Evolutionary conservation across 495 filamentous ascomycete species (phyloP), one percentile per base, ranked within the genome.

Genomic region (Chaetomium fimeti): DNA sequence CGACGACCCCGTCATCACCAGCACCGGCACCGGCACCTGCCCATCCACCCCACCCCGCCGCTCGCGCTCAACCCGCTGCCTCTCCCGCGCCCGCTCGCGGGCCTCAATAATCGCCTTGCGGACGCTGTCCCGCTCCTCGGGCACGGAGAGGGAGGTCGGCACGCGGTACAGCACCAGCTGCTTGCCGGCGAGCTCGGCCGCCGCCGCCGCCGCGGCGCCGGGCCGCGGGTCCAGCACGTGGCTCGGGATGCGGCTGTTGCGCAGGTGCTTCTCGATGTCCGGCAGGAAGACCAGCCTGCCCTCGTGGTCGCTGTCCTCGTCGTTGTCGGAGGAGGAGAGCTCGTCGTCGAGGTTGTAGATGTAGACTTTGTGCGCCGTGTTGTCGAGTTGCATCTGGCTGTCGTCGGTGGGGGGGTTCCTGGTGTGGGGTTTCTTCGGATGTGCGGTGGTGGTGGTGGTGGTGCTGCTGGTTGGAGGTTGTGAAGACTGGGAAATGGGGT

Each of bases 261-360:
- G 74, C 45, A 97, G 77, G 66, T 87, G 87, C 74, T 88, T 90
- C 67, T 93, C 87, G 60, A 97, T 89, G 71, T 94, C 90, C 1
- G 93, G 88, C 0, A 94, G 79, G 75, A 97, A 91, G 61, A 92
- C 78, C 15, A 95, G 77, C 57, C 78, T 82, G 60, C 77, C 78
- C 57, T 81, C 78, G 43, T 18, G 27, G 51, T 11, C 27, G 38
- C 12, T 20, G 6, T 86, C 80, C 61, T 74, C 61, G 38, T 76
- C 77, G 69, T 68, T 72, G 24, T 77, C 79, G 9, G 90, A 88
- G 0, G 90, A 88, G 0, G 86, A 87, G 47, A 97, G 83, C 78
- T 98, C 93, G 59, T 85, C 89, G 67, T 96, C 94, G 27, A 98
- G 79, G 72, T 94, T 85, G 79, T 93, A 84, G 71, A 98, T 92